phyloP scores from a whole-genome alignment of 2,329 filamentous ascomycete genomes.

The Dryadomyces quercus-mongolicae region DNA sequence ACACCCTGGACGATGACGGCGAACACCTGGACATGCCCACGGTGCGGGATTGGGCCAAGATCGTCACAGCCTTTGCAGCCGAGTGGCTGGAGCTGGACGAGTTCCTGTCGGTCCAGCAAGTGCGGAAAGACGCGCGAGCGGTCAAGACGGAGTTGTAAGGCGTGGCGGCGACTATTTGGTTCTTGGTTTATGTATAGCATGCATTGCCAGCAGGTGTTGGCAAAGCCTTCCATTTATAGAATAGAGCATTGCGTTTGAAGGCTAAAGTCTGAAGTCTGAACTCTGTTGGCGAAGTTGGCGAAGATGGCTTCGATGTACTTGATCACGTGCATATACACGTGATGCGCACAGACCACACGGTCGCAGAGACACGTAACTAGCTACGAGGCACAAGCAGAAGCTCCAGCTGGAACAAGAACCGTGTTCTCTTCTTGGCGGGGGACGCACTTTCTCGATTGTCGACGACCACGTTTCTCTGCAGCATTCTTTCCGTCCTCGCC shows the following conservation, averaged over 20 bases:
- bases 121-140: background rate
- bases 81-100: constrained; percentile 77
- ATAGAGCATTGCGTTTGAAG: no score
- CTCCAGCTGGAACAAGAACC: background rate
- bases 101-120: constrained; percentile 4
- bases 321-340: background rate
- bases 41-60: constrained; percentile 75
- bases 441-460: background rate
- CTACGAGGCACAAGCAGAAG: constrained; percentile 1
- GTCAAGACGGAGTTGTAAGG: constrained; percentile 13
- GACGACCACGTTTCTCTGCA: background rate
- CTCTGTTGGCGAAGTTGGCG: no score
- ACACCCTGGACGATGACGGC: constrained; percentile 71
- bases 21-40: constrained; percentile 71
- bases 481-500: background rate
- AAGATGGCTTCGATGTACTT: no score
- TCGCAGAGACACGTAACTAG: constrained; percentile 12
- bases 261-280: no score
- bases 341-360: constrained; percentile 4
- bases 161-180: background rate
- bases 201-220: no score
- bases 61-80: constrained; percentile 71
- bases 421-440: constrained; percentile 9
- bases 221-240: no score
- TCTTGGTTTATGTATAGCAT: background rate